Evolutionary conservation across 768 basidiomycete species (phyloP).

Genomic region (Macrolepiota dolichaula): DNA sequence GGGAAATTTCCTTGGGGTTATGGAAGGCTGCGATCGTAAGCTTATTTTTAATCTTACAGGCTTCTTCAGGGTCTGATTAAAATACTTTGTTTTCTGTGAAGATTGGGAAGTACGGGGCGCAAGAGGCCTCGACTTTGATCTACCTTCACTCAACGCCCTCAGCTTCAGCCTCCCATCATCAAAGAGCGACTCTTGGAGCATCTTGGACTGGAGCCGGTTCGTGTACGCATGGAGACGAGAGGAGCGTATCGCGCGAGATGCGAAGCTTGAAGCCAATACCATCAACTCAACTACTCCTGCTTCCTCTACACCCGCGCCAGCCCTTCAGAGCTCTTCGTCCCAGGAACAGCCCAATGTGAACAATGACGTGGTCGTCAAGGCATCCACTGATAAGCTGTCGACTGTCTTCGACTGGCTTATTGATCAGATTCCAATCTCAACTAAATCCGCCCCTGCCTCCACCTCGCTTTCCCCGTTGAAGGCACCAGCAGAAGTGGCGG

Average conservation of each 20-base stretch:
- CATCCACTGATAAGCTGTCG: conserved; percentile 70
- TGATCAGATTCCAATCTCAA: conserved; percentile 56
- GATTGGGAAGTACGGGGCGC: conserved; percentile 95
- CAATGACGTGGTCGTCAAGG: conserved; percentile 56
- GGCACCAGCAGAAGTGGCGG: conserved; percentile 5
- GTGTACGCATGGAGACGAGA: conserved; percentile 60
- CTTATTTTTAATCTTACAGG: background rate
- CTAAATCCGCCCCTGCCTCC: conserved; percentile 2
- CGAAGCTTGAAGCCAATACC: background rate
- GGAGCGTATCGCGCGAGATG: conserved; percentile 37
- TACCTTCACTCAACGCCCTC: conserved; percentile 46
- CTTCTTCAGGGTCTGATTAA: background rate
- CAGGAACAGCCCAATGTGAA: conserved; percentile 11
- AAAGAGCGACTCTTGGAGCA: conserved; percentile 35
- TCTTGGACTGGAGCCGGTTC: conserved; percentile 64
- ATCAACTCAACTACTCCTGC: background rate
- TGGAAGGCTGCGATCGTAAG: conserved; percentile 84
- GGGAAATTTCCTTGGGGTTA: conserved; percentile 91
- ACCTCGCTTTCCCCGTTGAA: background rate
- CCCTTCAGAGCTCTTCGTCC: background rate
- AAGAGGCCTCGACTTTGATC: conserved; percentile 69
- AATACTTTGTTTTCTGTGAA: conserved; percentile 13
- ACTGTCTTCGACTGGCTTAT: conserved; percentile 78
- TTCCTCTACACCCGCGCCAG: background rate
- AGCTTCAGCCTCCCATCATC: conserved; percentile 28